Evolutionary conservation across 805 yeast genomes (phyloP), one percentile per base, ranked within the genome.

Genomic region (Blastobotrys peoriensis): DNA sequence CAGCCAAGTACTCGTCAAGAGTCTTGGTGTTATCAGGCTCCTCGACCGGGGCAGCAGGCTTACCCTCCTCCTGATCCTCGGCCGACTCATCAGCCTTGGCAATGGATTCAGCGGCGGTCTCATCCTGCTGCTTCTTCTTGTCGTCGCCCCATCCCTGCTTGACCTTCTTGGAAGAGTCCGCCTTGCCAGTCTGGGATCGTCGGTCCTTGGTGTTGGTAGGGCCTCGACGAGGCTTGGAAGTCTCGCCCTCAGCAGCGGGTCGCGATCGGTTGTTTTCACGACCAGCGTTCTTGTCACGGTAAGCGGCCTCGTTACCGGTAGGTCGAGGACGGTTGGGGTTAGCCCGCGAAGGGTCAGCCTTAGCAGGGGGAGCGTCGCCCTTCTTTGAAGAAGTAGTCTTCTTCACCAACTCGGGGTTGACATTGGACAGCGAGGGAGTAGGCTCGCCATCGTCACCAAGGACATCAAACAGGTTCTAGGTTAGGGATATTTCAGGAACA

Each of bases 131-230:
- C 74, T 81, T 86, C 64, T 72, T 74, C 61, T 73, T 71, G 68
- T 82, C 79, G 64, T 81, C 86, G 64, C 96, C 95, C 91, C 96
- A 86, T 56, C 88, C 89, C 70, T 81, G 82, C 67, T 75, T 78
- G 62, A 83, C 76, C 69, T 83, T 81, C 82, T 87, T 89, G 58
- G 75, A 78, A 58, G 95, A 74, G 74, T 88, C 96, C 61, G 79
- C 67, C 76, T 84, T 86, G 63, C 83, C 86, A 55, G 86, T 64
- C 75, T 84, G 85, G 56, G 91, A 79, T 64, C 81, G 93, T 71
- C 95, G 93, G 79, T 91, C 98, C 36, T 43, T 39, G 43, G 38
- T 36, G 41, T 40, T 65, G 70, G 78, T 78, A 64, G 74, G 69
- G 60, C 76, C 61, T 76, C 76, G 57, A 72, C 52, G 41, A 15